Evolutionary conservation across 768 basidiomycete species (phyloP), one percentile per base, ranked within the genome.

Genomic region (Tulasnella calospora): DNA sequence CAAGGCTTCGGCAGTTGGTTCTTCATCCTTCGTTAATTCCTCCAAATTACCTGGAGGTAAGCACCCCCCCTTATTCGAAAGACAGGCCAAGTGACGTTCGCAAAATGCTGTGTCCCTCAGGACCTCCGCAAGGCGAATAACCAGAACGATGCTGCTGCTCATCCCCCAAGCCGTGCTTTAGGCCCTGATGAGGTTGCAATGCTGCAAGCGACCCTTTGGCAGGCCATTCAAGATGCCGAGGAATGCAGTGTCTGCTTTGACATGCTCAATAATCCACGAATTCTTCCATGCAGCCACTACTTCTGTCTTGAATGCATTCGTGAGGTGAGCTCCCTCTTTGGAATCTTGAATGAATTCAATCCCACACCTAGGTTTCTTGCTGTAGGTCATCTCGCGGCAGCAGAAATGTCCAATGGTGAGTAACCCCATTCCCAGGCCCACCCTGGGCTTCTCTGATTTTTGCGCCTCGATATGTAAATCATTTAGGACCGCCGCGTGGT

Each of bases 21-120:
- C 88, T 95, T 35, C 93, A 96, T 82, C 92, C 94, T 0, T 90
- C 89, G 1, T 86, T 96, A 35, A 85, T 94, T 72, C 94, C 94
- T 5, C 80, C 85, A 10, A 87, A 90, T 79, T 96, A 94, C 81
- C 82, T 94, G 15, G 89, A 92, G 57, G 87, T 78, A 21, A 92
- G 79, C 86, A 2, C 8, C 10, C 30, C 33, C n/a, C 13, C 17
- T 33, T 7, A 40, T 57, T 57, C n/a, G 38, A 76, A 55, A 57
- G 21, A 10, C 30, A 61, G 5, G 10, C 9, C 12, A 57, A 35
- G 8, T 67, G 67, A 67, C 30, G 12, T 13, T 12, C 6, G 27
- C 21, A 55, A 46, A 36, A 23, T 35, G 76, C 61, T 71, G 36
- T 55, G 36, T 30, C 15, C 1, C 21, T 15, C 5, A 79, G 71